Evolutionary conservation across 805 yeast genomes (phyloP).

Genomic region (Cyberlindnera americana): DNA sequence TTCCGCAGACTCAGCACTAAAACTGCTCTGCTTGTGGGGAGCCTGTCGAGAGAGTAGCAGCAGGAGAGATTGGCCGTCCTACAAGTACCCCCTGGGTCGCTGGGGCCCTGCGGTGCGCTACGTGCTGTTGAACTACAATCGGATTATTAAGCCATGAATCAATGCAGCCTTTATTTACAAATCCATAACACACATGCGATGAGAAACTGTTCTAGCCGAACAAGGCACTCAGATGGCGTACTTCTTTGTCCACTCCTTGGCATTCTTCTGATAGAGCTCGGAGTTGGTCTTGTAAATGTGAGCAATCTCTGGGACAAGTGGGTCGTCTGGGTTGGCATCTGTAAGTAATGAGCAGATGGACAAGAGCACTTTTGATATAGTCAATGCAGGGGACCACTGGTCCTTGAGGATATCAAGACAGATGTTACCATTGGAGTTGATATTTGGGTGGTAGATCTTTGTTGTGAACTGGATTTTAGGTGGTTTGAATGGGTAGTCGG

Average conservation of each 20-base stretch:
- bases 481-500: slow-evolving; percentile 98
- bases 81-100: no score
- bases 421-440: slow-evolving; percentile 92
- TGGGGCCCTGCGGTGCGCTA: no score
- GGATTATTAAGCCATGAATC: neutral
- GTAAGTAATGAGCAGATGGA: slow-evolving; percentile 94
- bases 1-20: no score
- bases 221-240: slow-evolving; percentile 62
- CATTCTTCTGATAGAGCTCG: slow-evolving; percentile 92
- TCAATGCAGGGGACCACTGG: slow-evolving; percentile 98
- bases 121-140: no score
- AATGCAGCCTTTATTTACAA: slow-evolving; percentile 22
- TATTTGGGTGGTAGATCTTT: slow-evolving; percentile 95
- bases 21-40: no score
- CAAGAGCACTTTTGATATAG: slow-evolving; percentile 90
- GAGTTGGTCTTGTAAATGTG: slow-evolving; percentile 93
- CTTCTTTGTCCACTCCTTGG: slow-evolving; percentile 98
- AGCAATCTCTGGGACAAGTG: slow-evolving; percentile 97
- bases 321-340: slow-evolving; percentile 99
- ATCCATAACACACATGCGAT: slow-evolving; percentile 4
- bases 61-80: no score
- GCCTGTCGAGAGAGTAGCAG: no score
- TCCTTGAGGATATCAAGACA: slow-evolving; percentile 96
- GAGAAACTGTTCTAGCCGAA: neutral
- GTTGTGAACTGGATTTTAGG: slow-evolving; percentile 93